These are phyloP conservation scores for Gomphus bonarii DNA, from an alignment of 1,284 basidiomycete species.

Conservation along the genomic window DNA sequence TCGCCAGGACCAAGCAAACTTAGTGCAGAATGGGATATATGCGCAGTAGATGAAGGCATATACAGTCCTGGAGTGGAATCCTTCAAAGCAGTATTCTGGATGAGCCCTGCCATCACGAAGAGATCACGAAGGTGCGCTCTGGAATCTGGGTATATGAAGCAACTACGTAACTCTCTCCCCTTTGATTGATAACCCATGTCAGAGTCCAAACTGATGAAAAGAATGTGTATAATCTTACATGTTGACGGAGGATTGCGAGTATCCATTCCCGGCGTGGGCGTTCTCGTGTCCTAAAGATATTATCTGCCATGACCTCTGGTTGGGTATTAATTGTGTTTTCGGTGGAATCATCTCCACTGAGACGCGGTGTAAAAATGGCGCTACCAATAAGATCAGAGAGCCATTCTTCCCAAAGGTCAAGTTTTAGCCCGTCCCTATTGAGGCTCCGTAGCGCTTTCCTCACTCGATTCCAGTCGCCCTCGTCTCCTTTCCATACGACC, in stretches of 20 bases:
- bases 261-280: conserved; percentile 34
- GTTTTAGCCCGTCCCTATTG: conserved; percentile 53
- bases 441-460: conserved; percentile 39
- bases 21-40: not conserved
- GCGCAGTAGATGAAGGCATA: not conserved
- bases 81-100: conserved; percentile 14
- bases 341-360: conserved; percentile 23
- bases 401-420: conserved; percentile 67
- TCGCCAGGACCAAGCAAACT: not conserved
- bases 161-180: conserved; percentile 42
- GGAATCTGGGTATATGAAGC: conserved; percentile 63
- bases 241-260: conserved; percentile 36
- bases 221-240: conserved; percentile 36
- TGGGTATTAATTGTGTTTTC: not conserved
- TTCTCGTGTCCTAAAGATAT: conserved; percentile 3
- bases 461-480: conserved; percentile 53
- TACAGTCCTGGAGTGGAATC: not conserved
- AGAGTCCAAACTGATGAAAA: conserved; percentile 2
- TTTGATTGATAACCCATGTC: conserved; percentile 20
- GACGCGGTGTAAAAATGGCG: conserved; percentile 1
- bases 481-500: conserved; percentile 34
- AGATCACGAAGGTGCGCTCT: conserved; percentile 49
- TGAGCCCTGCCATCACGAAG: conserved; percentile 34
- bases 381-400: conserved; percentile 20
- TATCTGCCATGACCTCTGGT: not conserved